phyloP scores from a whole-genome alignment of 495 filamentous ascomycete genomes.

The Trichoderma parareesei region DNA sequence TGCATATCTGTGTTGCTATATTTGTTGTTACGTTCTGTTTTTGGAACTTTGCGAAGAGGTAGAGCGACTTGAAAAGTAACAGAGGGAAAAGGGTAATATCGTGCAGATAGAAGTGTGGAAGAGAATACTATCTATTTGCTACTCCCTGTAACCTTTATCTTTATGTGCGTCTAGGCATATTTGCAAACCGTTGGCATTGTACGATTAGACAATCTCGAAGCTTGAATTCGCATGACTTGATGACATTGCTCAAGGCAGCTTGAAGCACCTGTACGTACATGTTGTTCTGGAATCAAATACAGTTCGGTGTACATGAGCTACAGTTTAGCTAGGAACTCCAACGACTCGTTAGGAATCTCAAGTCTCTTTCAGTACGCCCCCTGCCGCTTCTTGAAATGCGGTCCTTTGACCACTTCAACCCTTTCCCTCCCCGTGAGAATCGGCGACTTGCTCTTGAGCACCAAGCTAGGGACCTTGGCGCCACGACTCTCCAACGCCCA shows the following conservation, averaged over 20 bases:
- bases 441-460: neutral
- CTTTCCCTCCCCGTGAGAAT: neutral
- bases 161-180: neutral
- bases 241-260: neutral
- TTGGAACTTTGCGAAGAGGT: neutral
- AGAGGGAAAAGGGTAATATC: neutral
- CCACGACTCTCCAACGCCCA: slow-evolving; percentile 34
- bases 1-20: neutral
- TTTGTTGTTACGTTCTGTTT: neutral
- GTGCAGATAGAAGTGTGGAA: too few species aligned
- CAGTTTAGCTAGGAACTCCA: neutral
- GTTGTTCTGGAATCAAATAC: neutral
- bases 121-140: too few species aligned
- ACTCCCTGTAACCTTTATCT: neutral
- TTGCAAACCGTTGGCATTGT: neutral
- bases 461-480: slow-evolving; percentile 13
- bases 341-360: neutral
- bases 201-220: neutral
- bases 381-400: neutral
- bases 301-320: neutral
- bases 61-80: neutral
- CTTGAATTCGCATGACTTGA: slow-evolving; percentile 1
- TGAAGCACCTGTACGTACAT: neutral
- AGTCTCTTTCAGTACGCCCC: neutral
- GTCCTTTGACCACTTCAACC: neutral